Base-by-base conservation (phyloP, 1,284 basidiomycete species). In the Trametes versicolor region DNA sequence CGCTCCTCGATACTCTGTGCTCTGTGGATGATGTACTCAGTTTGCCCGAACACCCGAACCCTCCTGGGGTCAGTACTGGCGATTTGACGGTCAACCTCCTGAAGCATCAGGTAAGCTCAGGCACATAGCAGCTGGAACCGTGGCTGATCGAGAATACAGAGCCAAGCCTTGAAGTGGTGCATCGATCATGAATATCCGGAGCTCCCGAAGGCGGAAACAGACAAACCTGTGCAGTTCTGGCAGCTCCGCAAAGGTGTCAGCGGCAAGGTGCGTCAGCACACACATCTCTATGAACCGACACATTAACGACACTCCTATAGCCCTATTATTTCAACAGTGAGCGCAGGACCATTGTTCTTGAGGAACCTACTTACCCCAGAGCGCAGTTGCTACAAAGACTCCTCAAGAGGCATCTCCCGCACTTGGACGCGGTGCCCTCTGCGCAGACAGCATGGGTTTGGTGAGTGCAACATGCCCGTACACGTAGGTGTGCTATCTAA, bases 181-280 rank as follows among this genome's bases (percentile, higher is more conserved):
- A 81, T 95, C 23, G 83, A 87, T 13, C 86, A 83, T 23, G 94
- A 96, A 76, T 87, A 93, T 72, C 94, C 93, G 1, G 77, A 78
- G 29, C 77, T 95, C 25, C 94, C 94, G 0, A 83, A 80, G 66
- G 84, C 80, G 37, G 87, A 89, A 52, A 76, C 76, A 0, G 94
- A 95, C 63, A 85, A 84, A 25, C 90, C 94, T 0, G 91, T 95
- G 0, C 95, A 97, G 76, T 95, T 97, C 72, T 97, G 95, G 95
- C 86, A 91, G 70, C 77, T 87, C 25, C 85, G 82, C 70, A 88
- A 86, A 71, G 81, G 77, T 36, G 81, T 43, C 19, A 17, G 81
- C 0, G 74, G 77, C 23, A 87, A 87, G 80, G 89, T 88, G 67
- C 23, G 51, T 2, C 5, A 2, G n/a, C 9, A 2, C 43, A 1